Evolutionary conservation across 306 rosid genomes (phyloP), one percentile per base, ranked within the genome.

Genomic region (Crotalaria pallida): DNA sequence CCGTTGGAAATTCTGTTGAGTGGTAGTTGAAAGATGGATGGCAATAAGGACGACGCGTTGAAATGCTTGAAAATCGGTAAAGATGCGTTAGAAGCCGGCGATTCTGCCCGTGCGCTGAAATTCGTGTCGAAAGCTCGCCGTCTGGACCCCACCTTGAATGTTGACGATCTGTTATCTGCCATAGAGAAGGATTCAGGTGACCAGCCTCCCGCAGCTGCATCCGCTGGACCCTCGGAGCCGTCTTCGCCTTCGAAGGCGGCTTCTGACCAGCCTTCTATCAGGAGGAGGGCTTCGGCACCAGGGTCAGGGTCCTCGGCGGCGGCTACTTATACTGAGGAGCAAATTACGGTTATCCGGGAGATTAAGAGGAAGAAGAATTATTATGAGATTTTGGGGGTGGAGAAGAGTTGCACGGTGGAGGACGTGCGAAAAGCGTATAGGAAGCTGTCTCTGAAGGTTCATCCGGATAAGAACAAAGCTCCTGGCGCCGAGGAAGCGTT

Each of bases 401-500:
- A 94, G 80, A 94, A 85, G 89, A 81, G 81, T 74, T 88, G 99
- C 71, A 72, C 82, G 0, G 90, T 91, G 1, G 96, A 91, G 68
- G 99, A 94, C 45, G 89, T 94, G 18, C 76, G 96, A 17, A 94
- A 91, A 67, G 85, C 97, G 0, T 94, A 94, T 12, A 78, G 95
- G 64, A 90, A 94, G 58, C 82, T 94, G 15, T 94, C 98, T 2
- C 81, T 90, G 74, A 94, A 90, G 89, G 97, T 94, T 60, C 98
- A 94, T 77, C 98, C 98, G 0, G 98, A 94, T 52, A 94, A 94
- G 88, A 94, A 94, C 82, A 84, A 83, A 33, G 96, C 98, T 5
- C 96, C 96, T 0, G 97, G 96, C 0, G 89, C 97, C 0, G 98
- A 94, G 76, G 98, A 94, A 50, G 97, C 97, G 0, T 94, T 94